These are phyloP conservation scores for Dipteronia sinensis DNA, from an alignment of 345 rosid species.

Conservation along the genomic window DNA sequence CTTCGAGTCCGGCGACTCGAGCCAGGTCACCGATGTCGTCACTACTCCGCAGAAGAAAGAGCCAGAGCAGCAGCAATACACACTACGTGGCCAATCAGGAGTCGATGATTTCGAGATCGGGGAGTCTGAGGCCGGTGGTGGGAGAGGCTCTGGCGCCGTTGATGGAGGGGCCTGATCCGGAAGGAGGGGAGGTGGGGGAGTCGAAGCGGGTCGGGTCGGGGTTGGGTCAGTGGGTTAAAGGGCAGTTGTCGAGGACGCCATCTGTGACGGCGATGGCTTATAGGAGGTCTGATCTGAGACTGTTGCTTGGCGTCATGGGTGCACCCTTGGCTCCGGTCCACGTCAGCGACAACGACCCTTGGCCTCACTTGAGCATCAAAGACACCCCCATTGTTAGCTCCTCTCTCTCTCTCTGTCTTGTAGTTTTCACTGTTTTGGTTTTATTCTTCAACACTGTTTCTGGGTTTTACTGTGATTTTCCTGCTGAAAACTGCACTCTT, in stretches of 20 bases:
- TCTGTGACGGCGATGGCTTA: slow-evolving; percentile 49
- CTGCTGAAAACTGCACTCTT: neutral
- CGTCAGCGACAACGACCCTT: slow-evolving; percentile 66
- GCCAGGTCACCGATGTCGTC: slow-evolving; percentile 53
- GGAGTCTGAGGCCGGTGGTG: slow-evolving; percentile 61
- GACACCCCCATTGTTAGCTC: slow-evolving; percentile 83
- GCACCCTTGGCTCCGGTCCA: slow-evolving; percentile 91
- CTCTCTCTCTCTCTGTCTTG: slow-evolving; percentile 4
- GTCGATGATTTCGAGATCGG: slow-evolving; percentile 64
- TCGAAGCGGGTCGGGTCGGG: slow-evolving; percentile 62
- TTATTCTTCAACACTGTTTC: neutral
- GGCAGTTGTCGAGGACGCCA: slow-evolving; percentile 67
- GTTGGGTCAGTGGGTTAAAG: slow-evolving; percentile 87
- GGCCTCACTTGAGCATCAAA: slow-evolving; percentile 85
- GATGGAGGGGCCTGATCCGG: slow-evolving; percentile 97
- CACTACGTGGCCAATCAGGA: slow-evolving; percentile 49
- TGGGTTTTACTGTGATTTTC: neutral
- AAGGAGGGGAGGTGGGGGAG: slow-evolving; percentile 55
- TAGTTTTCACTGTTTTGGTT: neutral
- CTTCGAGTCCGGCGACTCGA: slow-evolving; percentile 55
- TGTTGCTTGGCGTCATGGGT: slow-evolving; percentile 85
- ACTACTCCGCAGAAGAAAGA: slow-evolving; percentile 55
- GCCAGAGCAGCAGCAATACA: slow-evolving; percentile 18
- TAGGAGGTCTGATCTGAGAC: slow-evolving; percentile 71
- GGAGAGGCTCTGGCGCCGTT: slow-evolving; percentile 62